phyloP scores from a whole-genome alignment of 73 alveolate species.

The Symbiodinium natans region DNA sequence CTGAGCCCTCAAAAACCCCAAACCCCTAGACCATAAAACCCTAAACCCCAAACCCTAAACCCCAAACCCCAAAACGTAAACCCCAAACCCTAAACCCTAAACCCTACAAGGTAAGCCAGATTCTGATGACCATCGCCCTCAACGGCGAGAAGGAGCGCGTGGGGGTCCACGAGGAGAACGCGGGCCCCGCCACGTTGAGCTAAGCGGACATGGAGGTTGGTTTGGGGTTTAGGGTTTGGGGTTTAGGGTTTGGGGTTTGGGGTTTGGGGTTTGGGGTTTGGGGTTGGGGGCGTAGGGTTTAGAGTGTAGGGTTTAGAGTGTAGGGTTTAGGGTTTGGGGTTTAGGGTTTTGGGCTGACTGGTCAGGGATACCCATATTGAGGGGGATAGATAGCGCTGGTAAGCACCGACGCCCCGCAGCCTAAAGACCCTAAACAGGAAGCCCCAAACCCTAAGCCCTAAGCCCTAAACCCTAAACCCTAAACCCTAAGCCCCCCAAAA shows the following conservation, averaged over 20 bases:
- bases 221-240: not conserved
- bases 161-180: conserved; percentile 69
- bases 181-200: not conserved
- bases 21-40: too few relatives aligned
- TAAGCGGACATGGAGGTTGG: too few relatives aligned
- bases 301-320: too few relatives aligned
- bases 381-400: not conserved
- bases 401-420: not conserved
- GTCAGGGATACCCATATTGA: not conserved
- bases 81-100: too few relatives aligned
- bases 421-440: not conserved
- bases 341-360: too few relatives aligned
- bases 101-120: conserved; percentile 84
- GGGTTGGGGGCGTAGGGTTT: too few relatives aligned
- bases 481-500: not conserved
- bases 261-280: too few relatives aligned
- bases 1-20: too few relatives aligned
- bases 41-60: too few relatives aligned
- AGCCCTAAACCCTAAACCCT: too few relatives aligned
- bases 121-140: conserved; percentile 59
- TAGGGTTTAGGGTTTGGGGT: not conserved
- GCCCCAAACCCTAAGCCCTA: not conserved
- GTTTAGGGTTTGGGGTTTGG: too few relatives aligned
- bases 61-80: too few relatives aligned
- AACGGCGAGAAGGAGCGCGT: conserved; percentile 85